Evolutionary conservation across 306 rosid species (phyloP), one percentile per base, ranked within the genome.

Genomic region (Purshia tridentata): DNA sequence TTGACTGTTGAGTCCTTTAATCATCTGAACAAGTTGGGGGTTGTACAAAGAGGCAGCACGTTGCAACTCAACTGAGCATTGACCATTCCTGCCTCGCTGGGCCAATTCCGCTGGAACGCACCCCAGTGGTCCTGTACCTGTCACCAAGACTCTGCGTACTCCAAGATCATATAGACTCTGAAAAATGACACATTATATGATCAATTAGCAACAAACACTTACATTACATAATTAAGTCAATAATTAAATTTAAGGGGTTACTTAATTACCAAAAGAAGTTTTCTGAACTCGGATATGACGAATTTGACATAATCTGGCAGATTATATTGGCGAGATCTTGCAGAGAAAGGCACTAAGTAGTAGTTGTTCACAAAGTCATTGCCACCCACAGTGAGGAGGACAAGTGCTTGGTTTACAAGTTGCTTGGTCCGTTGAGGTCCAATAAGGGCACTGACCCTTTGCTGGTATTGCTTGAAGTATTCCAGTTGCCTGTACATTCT

Each of bases 91-190:
- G 80, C 94, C 23, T 48, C 88, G 51, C 82, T 35, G 1, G 0
- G 96, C 98, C 85, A 90, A 71, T 53, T 92, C 98, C 5, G 98
- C 96, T 0, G 98, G 98, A 4, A 87, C 98, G 57, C 98, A 92
- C 0, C 98, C 98, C 49, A 92, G 19, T 16, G 98, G 98, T 23
- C 98, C 98, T 0, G 96, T 92, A 11, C 96, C 95, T 0, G 98
- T 92, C 80, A 92, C 98, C 53, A 92, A 8, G 35, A 90, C 94
- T 73, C 92, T 80, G 0, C 96, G 85, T 60, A 83, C 90, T 49
- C 98, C 97, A 55, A 91, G 79, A 54, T 89, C 91, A 60, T 91
- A 84, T 11, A 74, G 6, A 37, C 73, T 69, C 86, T 82, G 60
- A 42, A 54, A 35, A 78, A 35, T 4, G 35, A 19, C 46, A 48